Base-by-base conservation (phyloP, 495 filamentous ascomycete genomes). In the Penicillium paxilli region DNA sequence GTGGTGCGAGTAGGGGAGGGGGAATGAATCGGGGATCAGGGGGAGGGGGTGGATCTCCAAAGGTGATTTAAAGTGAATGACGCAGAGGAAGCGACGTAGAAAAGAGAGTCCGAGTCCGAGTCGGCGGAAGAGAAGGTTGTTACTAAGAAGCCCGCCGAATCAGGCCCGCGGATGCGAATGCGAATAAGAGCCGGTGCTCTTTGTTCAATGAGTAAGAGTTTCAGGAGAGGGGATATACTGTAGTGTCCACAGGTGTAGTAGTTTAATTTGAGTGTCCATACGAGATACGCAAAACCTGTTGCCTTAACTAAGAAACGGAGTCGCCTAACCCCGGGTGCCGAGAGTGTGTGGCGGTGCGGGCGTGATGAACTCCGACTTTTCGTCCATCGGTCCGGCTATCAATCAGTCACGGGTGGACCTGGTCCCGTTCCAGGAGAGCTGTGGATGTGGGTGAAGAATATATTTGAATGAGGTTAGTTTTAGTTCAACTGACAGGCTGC, bases 61-160 rank as follows among this genome's bases (percentile, higher is more conserved):
- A 5, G 40, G 19, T 30, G 16, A 37, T 25, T 40, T 21, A 17
- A 42, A 53, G 28, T 50, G 38, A 54, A 60, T 65, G 64, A 60
- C 64, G 56, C 62, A 67, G 53, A 16, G 6, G 21, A 41, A 17
- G 52, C 23, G 25, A 42, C 38, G 25, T 42, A 33, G 35, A 28
- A 40, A 53, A 28, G 16, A 35, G 4, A 32, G 12, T 32, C n/a
- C n/a, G n/a, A 8, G 9, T 44, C n/a, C 17, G 26, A 28, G 10
- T 23, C 35, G 17, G 24, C 37, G 40, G 10, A 11, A 20, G 16
- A 24, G 16, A 24, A 28, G 24, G 16, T 52, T 45, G 26, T 52
- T 45, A 42, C 19, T 42, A 42, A 42, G 40, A 21, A 42, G 4
- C 40, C 19, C 10, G 40, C 40, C 23, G 40, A 21, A 14, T 38